Evolutionary conservation across 768 basidiomycete genomes (phyloP), one percentile per base, ranked within the genome.

Genomic region (Tephrocybe sp.): DNA sequence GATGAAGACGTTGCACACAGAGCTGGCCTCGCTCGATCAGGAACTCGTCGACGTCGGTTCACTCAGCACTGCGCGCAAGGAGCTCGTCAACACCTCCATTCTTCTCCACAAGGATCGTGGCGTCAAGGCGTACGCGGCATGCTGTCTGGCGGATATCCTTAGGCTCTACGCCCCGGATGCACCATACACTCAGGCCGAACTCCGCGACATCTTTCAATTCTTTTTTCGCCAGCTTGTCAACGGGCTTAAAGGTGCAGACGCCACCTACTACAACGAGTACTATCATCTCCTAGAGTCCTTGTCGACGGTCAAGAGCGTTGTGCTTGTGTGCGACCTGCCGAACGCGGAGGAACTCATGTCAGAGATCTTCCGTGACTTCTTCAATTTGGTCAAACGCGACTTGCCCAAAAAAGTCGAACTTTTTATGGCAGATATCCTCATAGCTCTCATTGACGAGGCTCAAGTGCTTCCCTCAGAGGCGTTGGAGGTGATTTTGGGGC

Each of bases 151-250:
- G 1, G 94, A 99, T 65, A 77, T 98, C 46, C 83, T 99, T 51
- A 73, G 93, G 36, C 79, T 98, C 31, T 97, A 92, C 65, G 97
- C 97, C 1, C 97, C 97, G 1, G 93, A 98, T 66, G 94, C 97
- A 19, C 97, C 97, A 11, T 98, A 95, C 64, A 94, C 86, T 12
- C 84, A 86, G 42, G 69, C 77, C 41, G 91, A 97, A 65, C 82
- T 98, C 29, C 78, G 90, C 73, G 93, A 97, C 67, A 94, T 98
- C 64, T 99, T 99, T 69, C 84, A 93, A 59, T 98, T 99, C 76
- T 91, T 98, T 78, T 84, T 93, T 64, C 75, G 83, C 29, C 95
- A 97, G 65, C 83, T 99, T 49, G 71, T 77, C 2, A 75, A 74
- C 1, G 86, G 85, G 1, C 82, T 93, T 60, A 86, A 85, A 55